These are phyloP conservation scores for Hypoxylon sp. DNA, from an alignment of 2,329 filamentous ascomycete genomes.

Conservation along the genomic window DNA sequence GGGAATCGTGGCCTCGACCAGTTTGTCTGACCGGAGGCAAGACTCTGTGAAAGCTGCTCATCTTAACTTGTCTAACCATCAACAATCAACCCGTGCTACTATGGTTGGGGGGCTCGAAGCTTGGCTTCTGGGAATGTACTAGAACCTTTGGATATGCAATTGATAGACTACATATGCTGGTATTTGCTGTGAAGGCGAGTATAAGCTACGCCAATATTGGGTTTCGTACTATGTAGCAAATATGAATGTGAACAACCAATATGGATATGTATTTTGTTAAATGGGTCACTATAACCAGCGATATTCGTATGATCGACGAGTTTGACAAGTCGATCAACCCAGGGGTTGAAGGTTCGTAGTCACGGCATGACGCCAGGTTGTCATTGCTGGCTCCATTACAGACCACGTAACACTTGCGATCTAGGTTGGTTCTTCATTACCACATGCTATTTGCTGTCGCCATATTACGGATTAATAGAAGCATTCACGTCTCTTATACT, in stretches of 20 bases:
- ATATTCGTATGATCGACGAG: constrained; percentile 31
- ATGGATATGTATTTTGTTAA: constrained; percentile 4
- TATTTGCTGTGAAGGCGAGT: not conserved
- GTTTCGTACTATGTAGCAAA: too few relatives aligned
- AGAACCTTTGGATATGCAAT: not conserved
- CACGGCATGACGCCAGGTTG: constrained; percentile 9
- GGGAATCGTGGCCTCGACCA: not conserved
- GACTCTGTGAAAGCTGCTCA: constrained; percentile 8
- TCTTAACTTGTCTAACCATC: constrained; percentile 7
- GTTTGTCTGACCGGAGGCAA: constrained; percentile 10
- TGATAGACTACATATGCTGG: not conserved
- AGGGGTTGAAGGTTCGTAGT: constrained; percentile 1
- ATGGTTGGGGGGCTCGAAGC: not conserved
- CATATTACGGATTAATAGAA: constrained; percentile 8
- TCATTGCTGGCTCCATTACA: constrained; percentile 13
- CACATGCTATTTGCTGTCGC: constrained; percentile 18
- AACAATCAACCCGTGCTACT: not conserved
- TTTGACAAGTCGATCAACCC: constrained; percentile 28
- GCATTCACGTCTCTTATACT: constrained; percentile 21
- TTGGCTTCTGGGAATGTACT: not conserved
- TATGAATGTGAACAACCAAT: not conserved
- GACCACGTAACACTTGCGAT: constrained; percentile 38
- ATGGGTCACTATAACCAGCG: constrained; percentile 1
- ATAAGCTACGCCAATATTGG: not conserved
- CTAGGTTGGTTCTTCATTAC: constrained; percentile 19